Evolutionary conservation across 2,329 filamentous ascomycete species (phyloP), one percentile per base, ranked within the genome.

Genomic region (Aspergillus versicolor): DNA sequence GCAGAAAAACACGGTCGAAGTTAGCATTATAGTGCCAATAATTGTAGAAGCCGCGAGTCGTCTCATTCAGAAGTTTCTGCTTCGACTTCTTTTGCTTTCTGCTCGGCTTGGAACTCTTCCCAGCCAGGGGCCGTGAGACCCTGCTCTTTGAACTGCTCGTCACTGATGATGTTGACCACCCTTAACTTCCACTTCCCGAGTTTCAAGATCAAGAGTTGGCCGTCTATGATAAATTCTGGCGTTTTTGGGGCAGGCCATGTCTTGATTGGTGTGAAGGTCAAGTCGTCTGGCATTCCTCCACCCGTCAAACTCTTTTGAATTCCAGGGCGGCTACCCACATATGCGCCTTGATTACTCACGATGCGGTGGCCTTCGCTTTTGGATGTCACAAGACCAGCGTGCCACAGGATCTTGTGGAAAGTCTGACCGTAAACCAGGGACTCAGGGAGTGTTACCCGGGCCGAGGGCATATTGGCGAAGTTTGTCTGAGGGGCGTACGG

Each of bases 111-210:
- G 21, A 66, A 59, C 30, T 74, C 73, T 53, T 79, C 74, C 81
- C 81, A 84, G 2, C 82, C 82, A 15, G 81, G 81, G 40, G 75
- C 79, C 13, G 70, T 74, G 19, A 81, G 68, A 1, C 79, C 80
- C 43, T 69, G 66, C 12, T 70, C 70, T 48, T 77, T 75, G 62
- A 81, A 85, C 21, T 83, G 77, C 37, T 79, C 76, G 57, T 87
- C 84, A 12, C 75, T 73, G 5, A 87, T 70, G 42, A 87, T 76
- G 45, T 79, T 77, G 30, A 86, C 76, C 21, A 85, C 73, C 63
- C 82, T 82, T 37, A 86, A 75, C 64, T 82, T 85, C 77, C 82
- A 84, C 66, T 88, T 88, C 7, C 85, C 85, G 2, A 81, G 64
- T 58, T 83, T 75, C 9, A 87, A 61, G 8, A 87, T 77, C n/a